phyloP scores from a whole-genome alignment of 768 basidiomycete species.

The Terana coerulea region DNA sequence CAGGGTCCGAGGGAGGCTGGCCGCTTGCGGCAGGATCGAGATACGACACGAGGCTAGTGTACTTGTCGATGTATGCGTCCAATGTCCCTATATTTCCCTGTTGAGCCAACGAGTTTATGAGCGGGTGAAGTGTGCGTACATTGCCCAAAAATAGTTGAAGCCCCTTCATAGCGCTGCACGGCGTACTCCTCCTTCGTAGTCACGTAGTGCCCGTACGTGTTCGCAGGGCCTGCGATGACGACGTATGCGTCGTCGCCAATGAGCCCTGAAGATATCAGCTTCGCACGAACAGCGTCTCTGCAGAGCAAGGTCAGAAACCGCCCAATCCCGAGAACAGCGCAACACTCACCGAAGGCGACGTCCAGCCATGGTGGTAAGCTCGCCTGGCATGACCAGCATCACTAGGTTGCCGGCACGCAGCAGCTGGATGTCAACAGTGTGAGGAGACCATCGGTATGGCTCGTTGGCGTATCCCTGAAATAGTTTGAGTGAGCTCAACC shows the following conservation, averaged over 20 bases:
- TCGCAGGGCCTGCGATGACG: constrained; percentile 78
- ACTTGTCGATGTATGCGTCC: constrained; percentile 80
- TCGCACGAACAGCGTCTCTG: constrained; percentile 64
- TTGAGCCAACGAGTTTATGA: constrained; percentile 4
- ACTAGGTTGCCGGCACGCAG: constrained; percentile 74
- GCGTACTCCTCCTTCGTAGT: constrained; percentile 71
- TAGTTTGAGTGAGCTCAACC: neutral
- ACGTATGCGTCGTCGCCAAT: constrained; percentile 69
- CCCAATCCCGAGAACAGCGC: too few species aligned
- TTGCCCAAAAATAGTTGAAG: constrained; percentile 73
- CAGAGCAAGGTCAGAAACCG: too few species aligned
- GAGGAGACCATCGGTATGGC: constrained; percentile 75
- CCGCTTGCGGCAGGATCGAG: constrained; percentile 47
- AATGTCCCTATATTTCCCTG: constrained; percentile 49
- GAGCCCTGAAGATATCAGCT: constrained; percentile 59
- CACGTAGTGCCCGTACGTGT: constrained; percentile 74
- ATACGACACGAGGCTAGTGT: constrained; percentile 60
- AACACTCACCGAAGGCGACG: constrained; percentile 57
- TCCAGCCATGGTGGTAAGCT: constrained; percentile 81
- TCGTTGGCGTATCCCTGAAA: constrained; percentile 55
- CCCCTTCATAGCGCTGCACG: constrained; percentile 78
- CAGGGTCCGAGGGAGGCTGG: constrained; percentile 55
- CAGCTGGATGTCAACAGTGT: constrained; percentile 73
- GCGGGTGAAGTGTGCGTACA: constrained; percentile 43
- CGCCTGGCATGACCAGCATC: constrained; percentile 72